Percentiles rank a stretch among this genome's conserved stretches.
These are phyloP conservation scores for Claviceps digitariae DNA, from an alignment of 2,329 filamentous ascomycete genomes.

Conservation along the genomic window DNA sequence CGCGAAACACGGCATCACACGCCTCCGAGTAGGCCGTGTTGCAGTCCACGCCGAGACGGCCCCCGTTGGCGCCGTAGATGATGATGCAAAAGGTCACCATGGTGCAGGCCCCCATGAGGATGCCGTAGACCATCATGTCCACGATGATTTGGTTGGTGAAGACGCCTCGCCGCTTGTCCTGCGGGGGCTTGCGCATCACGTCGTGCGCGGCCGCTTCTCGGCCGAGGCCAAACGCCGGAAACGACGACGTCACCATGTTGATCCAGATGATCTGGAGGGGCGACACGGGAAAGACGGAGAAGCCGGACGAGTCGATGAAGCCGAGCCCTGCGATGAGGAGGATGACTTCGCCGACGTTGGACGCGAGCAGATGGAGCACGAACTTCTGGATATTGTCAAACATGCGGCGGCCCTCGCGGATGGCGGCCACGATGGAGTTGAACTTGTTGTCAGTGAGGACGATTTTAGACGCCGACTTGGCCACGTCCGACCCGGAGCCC, in stretches of 20 bases:
- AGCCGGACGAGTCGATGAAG: conserved; percentile 57
- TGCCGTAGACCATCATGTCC: conserved; percentile 69
- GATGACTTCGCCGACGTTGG: conserved; percentile 75
- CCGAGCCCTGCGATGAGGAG: conserved; percentile 68
- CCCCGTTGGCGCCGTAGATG: conserved; percentile 41
- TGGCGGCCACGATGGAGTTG: conserved; percentile 69
- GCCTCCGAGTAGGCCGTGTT: conserved; percentile 43
- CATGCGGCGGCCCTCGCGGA: conserved; percentile 71
- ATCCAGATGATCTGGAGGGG: conserved; percentile 88
- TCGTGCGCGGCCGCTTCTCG: conserved; percentile 63
- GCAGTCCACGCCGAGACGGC: conserved; percentile 46
- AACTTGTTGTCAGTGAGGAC: conserved; percentile 84
- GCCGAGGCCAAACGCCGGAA: conserved; percentile 79
- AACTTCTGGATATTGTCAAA: conserved; percentile 88
- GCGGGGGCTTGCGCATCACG: conserved; percentile 69
- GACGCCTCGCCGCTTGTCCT: conserved; percentile 52
- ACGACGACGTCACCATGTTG: conserved; percentile 81
- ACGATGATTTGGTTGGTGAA: conserved; percentile 66
- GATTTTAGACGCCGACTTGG: conserved; percentile 70
- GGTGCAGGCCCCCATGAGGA: conserved; percentile 61
- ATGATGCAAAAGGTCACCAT: conserved; percentile 53
- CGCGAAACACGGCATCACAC: conserved; percentile 52
- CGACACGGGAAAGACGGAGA: conserved; percentile 75
- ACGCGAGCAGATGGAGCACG: conserved; percentile 62
- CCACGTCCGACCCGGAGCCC: conserved; percentile 78